Evolutionary conservation across 139 green algal genomes (phyloP).

Genomic region (Coccomyxa sp.): DNA sequence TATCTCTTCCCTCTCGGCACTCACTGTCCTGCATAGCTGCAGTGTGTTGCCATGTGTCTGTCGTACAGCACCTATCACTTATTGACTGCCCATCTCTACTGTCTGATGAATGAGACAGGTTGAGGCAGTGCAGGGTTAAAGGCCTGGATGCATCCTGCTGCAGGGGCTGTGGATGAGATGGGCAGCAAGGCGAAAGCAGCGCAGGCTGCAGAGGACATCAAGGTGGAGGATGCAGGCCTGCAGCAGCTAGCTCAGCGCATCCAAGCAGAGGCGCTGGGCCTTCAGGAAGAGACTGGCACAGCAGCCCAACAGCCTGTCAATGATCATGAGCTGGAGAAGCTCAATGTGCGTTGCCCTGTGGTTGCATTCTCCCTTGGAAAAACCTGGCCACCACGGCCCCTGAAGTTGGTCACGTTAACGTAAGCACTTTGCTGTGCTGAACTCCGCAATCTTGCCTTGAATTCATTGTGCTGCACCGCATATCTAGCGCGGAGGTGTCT

Average conservation of each 20-base stretch:
- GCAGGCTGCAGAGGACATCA: neutral
- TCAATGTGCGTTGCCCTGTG: neutral
- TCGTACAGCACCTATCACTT: neutral
- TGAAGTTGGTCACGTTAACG: neutral
- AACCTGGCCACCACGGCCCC: neutral
- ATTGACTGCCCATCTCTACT: neutral
- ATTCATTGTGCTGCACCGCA: neutral
- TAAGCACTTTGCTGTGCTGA: neutral
- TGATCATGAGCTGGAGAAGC: neutral
- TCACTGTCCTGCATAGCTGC: neutral
- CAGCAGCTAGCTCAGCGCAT: slow-evolving; percentile 3
- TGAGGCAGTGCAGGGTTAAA: neutral
- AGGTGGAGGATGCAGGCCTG: slow-evolving; percentile 10
- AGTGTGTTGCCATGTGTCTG: neutral
- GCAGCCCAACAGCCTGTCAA: neutral
- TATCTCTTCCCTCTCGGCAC: neutral
- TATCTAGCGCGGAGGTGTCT: neutral
- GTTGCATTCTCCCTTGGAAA: neutral
- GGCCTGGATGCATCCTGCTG: neutral
- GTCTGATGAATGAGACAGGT: neutral
- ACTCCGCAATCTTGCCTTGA: neutral
- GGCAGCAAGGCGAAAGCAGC: neutral
- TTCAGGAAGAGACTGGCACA: too few relatives aligned
- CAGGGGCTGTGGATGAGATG: neutral
- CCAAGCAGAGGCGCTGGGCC: neutral